A percentile compares a stretch with the other conserved stretches of the same genome.
phyloP scores from a whole-genome alignment of 2,329 filamentous ascomycete genomes.

The Mycosphaerelloides madeirae region DNA sequence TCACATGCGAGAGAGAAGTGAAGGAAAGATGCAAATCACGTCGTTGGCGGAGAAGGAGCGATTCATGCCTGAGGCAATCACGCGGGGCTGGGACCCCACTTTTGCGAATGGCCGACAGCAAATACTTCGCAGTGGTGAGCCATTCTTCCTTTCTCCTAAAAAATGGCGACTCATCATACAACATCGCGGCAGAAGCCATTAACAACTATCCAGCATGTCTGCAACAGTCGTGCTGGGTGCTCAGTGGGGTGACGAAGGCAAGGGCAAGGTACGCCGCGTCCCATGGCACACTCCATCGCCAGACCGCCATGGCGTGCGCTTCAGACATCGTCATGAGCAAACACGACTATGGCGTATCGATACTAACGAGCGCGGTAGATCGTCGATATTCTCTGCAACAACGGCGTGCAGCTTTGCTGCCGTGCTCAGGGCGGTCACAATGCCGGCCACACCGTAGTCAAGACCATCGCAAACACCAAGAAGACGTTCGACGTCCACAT shows the following conservation, averaged over 20 bases:
- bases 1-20: too few species aligned
- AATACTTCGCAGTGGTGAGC: not conserved
- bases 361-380: conserved; percentile 30
- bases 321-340: too few species aligned
- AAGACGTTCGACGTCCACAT: conserved; percentile 55
- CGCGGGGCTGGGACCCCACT: not conserved
- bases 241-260: conserved; percentile 58
- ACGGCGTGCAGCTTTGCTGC: conserved; percentile 53
- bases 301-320: too few species aligned
- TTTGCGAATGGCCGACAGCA: not conserved
- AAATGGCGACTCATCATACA: conserved; percentile 1
- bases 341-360: too few species aligned
- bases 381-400: conserved; percentile 42
- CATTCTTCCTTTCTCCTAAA: not conserved
- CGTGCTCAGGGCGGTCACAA: conserved; percentile 59
- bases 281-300: too few species aligned
- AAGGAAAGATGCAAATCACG: too few species aligned
- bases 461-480: conserved; percentile 36
- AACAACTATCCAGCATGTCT: conserved; percentile 21
- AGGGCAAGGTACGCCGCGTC: conserved; percentile 43
- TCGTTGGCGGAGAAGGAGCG: too few species aligned
- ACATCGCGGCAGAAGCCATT: not conserved
- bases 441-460: conserved; percentile 47
- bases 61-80: conserved; percentile 5
- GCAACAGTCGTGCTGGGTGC: conserved; percentile 56